Evolutionary conservation across 495 filamentous ascomycete genomes (phyloP), one percentile per base, ranked within the genome.

Genomic region (Podospora conica): DNA sequence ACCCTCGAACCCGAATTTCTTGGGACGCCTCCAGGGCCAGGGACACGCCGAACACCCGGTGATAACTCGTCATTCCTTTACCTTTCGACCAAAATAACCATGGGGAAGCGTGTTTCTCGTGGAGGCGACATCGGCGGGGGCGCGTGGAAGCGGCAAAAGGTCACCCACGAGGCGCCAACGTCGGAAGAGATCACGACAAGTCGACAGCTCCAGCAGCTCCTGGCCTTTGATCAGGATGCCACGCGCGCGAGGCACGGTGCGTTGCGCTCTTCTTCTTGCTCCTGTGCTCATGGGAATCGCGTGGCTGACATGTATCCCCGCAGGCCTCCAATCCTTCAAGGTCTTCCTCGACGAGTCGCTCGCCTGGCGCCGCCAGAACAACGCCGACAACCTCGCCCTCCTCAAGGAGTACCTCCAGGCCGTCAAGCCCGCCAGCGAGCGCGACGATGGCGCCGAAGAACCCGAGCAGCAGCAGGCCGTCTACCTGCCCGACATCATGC

Each of bases 321-420:
- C 57, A 95, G 91, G 86, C 20, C 81, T 96, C 1, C 84, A 86
- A 65, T 87, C 84, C 25, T 90, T 97, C 77, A 95, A 93, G 71
- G 77, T 81, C 18, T 90, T 94, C 63, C 82, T 97, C 22, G 82
- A 88, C 57, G 82, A 81, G 23, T 87, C 93, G 40, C 74, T 82
- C 9, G 82, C 85, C 56, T 79, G 82, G 61, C 80, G 84, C 48
- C 78, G 83, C 66, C 72, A 70, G 15, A 29, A 59, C 58, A 29
- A 53, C 9, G 48, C 20, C 5, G 33, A 62, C 22, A 27, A 55
- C 24, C 12, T 21, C 64, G 75, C 73, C 55, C 87, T 96, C 53
- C 81, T 97, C 53, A 84, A 85, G 69, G 86, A 88, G 54, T 96
- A 89, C 74, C 85, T 94, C 60, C 84, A 91, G 55, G 83, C 84